Evolutionary conservation across 495 filamentous ascomycete species (phyloP), one percentile per base, ranked within the genome.

Genomic region (Penicillium flavigenum): DNA sequence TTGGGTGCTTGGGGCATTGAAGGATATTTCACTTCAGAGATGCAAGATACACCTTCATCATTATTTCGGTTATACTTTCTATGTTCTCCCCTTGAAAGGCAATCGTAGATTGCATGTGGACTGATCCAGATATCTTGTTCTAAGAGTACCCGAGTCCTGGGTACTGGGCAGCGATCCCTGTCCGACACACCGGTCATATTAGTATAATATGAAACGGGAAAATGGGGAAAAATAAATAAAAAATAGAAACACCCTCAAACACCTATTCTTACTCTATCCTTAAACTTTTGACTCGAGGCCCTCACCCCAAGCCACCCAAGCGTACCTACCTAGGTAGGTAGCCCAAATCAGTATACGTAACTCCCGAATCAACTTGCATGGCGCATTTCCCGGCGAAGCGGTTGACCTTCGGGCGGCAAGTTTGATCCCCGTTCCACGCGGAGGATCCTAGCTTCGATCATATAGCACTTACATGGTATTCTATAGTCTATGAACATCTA

Each of bases 111-210:
- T 51, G 45, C 32, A 27, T 7, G 9, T 36, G 11, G 17, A n/a
- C 17, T 36, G 20, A 50, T 50, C 19, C 1, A 2, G 12, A 38
- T 46, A 54, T 29, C 6, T 10, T 29, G 16, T 7, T 12, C 41
- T 59, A 58, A 54, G 43, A 45, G 50, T 51, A 53, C 55, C 60
- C 60, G 54, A 54, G 57, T 45, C 48, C 39, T 56, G 19, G 63
- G 54, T 58, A 47, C 39, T 52, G 54, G 61, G 27, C 53, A 38
- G 17, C 17, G 51, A 62, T 62, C 53, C 45, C 50, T 43, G 50
- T 39, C 26, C 32, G 41, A 42, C 51, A 29, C 51, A 29, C 17
- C 24, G 53, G 22, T 29, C 52, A 38, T 12, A 45, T 32, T 41
- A 38, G 14, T n/a, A 5, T 44, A 16, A 38, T 42, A 20, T 48